Base-by-base conservation (phyloP, 257 asterid genomes). In the Nicotiana paniculata region DNA sequence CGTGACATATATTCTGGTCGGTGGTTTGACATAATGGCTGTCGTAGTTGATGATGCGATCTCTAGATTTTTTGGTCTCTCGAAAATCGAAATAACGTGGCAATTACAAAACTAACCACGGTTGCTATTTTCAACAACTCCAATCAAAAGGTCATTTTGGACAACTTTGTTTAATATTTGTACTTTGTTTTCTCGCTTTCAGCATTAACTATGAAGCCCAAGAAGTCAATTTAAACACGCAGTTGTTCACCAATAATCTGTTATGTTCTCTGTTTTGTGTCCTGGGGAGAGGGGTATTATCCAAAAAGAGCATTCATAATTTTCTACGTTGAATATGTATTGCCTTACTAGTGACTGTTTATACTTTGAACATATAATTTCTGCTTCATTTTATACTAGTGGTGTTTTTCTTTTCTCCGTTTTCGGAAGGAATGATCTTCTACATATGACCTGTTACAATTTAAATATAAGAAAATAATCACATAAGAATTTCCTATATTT, bases 1-100 rank as follows among this genome's bases (percentile, higher is more conserved):
- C 81, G 39, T 76, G 10, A 59, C 77, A 21, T 55, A 48, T 63
- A 61, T 35, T 79, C 26, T 75, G 79, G 46, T 75, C 43, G 79
- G 63, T 51, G 3, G 26, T 43, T 61, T n/a, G 30, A 64, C 39
- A 79, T 79, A 46, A 59, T 78, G 58, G 82, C 35, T 79, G 59
- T 79, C 82, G 32, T n/a, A 11, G 32, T 3, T 1, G 30, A 43
- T 43, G 81, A 79, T 55, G 81, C 58, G 26, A 30, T 1, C 37
- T 7, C 13, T 13, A 15, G 59, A 32, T 57, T 10, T 12, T 54
- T 17, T 79, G 17, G 6, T 12, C 32, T 24, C 43, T 28, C 28
- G 48, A 46, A 30, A 65, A 28, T 28, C 28, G 48, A 46, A 30
- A 65, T 46, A 15, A 63, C 39, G 30, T 64, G 24, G 64, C 21